Evolutionary conservation across 2,329 filamentous ascomycete genomes (phyloP).

Genomic region (Gnomoniopsis smithogilvyi): DNA sequence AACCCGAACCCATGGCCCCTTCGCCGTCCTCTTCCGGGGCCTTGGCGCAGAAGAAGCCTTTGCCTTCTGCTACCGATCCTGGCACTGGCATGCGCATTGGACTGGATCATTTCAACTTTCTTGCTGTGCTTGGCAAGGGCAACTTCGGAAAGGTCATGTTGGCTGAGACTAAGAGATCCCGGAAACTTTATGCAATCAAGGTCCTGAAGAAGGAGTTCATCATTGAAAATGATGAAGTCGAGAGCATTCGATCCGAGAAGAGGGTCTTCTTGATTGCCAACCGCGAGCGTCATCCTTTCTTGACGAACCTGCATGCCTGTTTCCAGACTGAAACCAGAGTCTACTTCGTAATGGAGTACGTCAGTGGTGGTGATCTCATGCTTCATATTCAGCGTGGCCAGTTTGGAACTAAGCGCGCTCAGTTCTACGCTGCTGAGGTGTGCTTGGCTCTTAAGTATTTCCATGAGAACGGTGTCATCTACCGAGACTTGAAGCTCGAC

Average conservation of each 20-base stretch:
- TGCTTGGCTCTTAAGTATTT: constrained; percentile 98
- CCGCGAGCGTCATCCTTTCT: constrained; percentile 92
- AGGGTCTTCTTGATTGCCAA: constrained; percentile 96
- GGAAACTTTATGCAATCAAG: constrained; percentile 96
- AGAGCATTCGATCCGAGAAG: constrained; percentile 97
- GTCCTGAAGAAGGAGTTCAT: constrained; percentile 99
- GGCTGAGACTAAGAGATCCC: constrained; percentile 89
- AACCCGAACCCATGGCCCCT: constrained; percentile 31
- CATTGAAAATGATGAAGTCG: constrained; percentile 98
- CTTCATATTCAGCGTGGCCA: constrained; percentile 96
- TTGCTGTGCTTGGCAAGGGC: constrained; percentile 95
- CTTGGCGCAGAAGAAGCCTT: constrained; percentile 49
- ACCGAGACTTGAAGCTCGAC: constrained; percentile 91
- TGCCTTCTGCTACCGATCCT: constrained; percentile 67
- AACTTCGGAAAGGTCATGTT: constrained; percentile 99
- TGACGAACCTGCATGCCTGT: constrained; percentile 92
- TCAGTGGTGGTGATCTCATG: constrained; percentile 98
- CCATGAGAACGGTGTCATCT: constrained; percentile 98
- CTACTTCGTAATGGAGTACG: constrained; percentile 99
- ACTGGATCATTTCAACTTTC: constrained; percentile 97
- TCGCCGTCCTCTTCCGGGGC: constrained; percentile 32
- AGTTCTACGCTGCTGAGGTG: constrained; percentile 98
- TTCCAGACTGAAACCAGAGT: constrained; percentile 98
- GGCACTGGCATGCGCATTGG: constrained; percentile 84
- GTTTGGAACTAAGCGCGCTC: constrained; percentile 92